Evolutionary conservation across 768 basidiomycete species (phyloP), one percentile per base, ranked within the genome.

Genomic region (Pleurotus citrinopileatus): DNA sequence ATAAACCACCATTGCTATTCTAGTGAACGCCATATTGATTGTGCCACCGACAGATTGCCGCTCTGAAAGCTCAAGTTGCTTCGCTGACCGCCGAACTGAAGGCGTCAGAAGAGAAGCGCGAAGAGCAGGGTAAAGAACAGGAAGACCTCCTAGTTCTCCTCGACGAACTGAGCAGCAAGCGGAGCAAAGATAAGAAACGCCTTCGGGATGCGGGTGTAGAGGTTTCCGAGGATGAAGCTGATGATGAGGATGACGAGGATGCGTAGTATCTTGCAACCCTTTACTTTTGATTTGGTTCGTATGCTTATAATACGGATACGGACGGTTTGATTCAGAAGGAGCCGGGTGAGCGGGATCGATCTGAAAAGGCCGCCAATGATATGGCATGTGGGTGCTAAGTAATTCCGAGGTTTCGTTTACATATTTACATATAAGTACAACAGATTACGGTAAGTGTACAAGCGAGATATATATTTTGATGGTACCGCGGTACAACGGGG

Each of bases 81-180:
- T 64, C 67, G 3, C 64, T 90, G 19, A 71, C 80, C 23, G 60
- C 66, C 12, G 68, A 83, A 52, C 66, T 92, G 6, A 67, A 70
- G 38, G 71, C 69, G 1, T 75, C 84, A 7, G 80, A 88, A 59
- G 78, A 76, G 53, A 89, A 86, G 65, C 79, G 82, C 45, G 86
- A 81, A 59, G 94, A 97, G 7, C 82, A 85, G 20, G 94, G 97
- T 68, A 95, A 94, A 70, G 96, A 99, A 67, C 95, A 98, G 61
- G 96, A 98, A 65, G 96, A 99, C 68, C 67, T 98, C 44, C 74
- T 99, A 19, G 95, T 99, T 9, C 70, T 98, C 27, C 74, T 99
- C 3, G 97, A 98, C 63, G 97, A 98, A 71, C 75, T 97, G 57
- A 90, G 84, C 42, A 80, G 74, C 59, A 99, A 99, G 71, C 78